phyloP scores from a whole-genome alignment of 2,329 filamentous ascomycete genomes.

The Hypoxylon sp. region DNA sequence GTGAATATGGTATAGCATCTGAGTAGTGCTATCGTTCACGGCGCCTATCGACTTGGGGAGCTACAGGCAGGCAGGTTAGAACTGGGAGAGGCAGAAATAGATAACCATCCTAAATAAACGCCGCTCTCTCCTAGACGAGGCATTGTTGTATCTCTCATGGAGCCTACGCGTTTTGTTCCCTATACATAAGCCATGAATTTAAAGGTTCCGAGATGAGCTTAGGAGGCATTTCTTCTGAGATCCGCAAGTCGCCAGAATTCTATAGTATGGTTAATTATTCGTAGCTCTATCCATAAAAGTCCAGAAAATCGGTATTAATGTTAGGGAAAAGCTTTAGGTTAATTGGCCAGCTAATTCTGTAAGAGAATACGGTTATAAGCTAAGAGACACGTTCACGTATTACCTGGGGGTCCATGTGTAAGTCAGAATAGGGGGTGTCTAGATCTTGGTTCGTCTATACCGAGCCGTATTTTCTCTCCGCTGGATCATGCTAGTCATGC shows the following conservation, averaged over 20 bases:
- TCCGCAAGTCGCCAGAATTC: neutral
- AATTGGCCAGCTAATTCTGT: no score
- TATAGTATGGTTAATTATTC: neutral
- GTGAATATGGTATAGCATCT: slow-evolving; percentile 5
- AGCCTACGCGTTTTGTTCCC: neutral
- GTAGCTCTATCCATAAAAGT: no score
- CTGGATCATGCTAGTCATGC: neutral
- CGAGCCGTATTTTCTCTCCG: no score
- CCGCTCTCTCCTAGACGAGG: slow-evolving; percentile 15
- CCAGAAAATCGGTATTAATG: no score
- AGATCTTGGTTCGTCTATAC: neutral
- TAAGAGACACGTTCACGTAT: neutral
- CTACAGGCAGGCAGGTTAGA: slow-evolving; percentile 13
- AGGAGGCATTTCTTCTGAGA: neutral
- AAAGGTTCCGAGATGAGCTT: neutral
- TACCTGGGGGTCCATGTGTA: neutral
- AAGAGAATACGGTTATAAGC: neutral
- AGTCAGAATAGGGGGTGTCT: neutral
- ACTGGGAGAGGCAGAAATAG: slow-evolving; percentile 25
- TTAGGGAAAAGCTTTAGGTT: no score
- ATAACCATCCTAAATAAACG: slow-evolving; percentile 34
- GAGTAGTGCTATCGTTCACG: slow-evolving; percentile 4
- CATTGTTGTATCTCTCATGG: neutral
- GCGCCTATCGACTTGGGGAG: neutral
- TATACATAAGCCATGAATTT: neutral